phyloP scores from a whole-genome alignment of 73 alveolate genomes.

The Paramecium primaurelia region DNA sequence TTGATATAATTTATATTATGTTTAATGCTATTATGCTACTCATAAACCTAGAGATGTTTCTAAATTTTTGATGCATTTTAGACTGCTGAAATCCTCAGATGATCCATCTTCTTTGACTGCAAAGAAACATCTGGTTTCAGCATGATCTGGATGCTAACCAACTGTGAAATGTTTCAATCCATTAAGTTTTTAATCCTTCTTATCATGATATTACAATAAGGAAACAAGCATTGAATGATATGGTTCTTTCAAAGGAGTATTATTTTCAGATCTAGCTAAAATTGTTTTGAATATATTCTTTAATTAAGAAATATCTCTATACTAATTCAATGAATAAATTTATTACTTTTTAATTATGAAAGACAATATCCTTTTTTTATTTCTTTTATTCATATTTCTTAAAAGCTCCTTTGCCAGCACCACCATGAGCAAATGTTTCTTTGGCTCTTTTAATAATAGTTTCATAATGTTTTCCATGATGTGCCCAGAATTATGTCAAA shows the following conservation, averaged over 20 bases:
- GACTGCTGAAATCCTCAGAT: constrained; percentile 80
- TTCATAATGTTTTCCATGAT: constrained; percentile 93
- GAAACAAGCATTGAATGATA: constrained; percentile 81
- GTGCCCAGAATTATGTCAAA: constrained; percentile 87
- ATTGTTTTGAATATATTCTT: constrained; percentile 68
- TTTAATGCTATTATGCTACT: neutral
- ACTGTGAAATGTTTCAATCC: constrained; percentile 76
- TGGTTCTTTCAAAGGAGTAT: constrained; percentile 73
- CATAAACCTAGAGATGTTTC: constrained; percentile 38
- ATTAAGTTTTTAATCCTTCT: constrained; percentile 66
- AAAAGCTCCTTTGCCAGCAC: constrained; percentile 61
- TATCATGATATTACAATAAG: constrained; percentile 70
- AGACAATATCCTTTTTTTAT: constrained; percentile 63
- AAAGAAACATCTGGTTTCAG: constrained; percentile 87
- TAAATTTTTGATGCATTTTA: constrained; percentile 69
- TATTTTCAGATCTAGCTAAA: constrained; percentile 65
- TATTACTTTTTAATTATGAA: constrained; percentile 50
- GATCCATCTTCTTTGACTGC: constrained; percentile 81
- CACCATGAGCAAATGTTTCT: constrained; percentile 57
- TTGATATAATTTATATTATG: neutral
- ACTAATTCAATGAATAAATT: constrained; percentile 62
- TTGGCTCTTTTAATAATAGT: constrained; percentile 67
- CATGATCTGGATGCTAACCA: constrained; percentile 82
- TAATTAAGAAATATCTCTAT: constrained; percentile 69
- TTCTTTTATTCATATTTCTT: constrained; percentile 58